These are phyloP conservation scores for Aspergillus cejpii DNA, from an alignment of 2,329 filamentous ascomycete species.

Conservation along the genomic window DNA sequence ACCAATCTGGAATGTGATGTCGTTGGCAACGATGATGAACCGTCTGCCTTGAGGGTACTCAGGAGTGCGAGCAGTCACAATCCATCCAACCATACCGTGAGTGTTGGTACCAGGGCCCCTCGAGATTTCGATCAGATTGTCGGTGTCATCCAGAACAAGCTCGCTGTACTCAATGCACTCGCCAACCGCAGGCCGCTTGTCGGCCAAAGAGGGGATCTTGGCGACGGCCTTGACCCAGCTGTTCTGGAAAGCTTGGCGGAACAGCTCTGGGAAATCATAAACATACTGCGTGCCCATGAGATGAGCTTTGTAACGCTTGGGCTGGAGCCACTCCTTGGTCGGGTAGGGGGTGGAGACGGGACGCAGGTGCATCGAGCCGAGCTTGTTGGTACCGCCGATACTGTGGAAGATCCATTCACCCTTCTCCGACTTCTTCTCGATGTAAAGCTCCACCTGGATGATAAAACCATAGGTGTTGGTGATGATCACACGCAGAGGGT, in stretches of 20 bases:
- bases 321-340: slow-evolving; percentile 97
- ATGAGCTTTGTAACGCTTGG: slow-evolving; percentile 98
- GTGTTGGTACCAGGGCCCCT: slow-evolving; percentile 92
- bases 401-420: slow-evolving; percentile 98
- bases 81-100: slow-evolving; percentile 98
- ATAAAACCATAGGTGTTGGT: slow-evolving; percentile 98
- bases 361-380: slow-evolving; percentile 89
- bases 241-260: slow-evolving; percentile 96
- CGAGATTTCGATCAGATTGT: slow-evolving; percentile 86
- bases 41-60: slow-evolving; percentile 89
- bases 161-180: slow-evolving; percentile 93
- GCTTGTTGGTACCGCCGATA: slow-evolving; percentile 89
- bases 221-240: slow-evolving; percentile 73
- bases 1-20: slow-evolving; percentile 98
- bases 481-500: slow-evolving; percentile 91
- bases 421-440: slow-evolving; percentile 96
- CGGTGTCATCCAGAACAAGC: slow-evolving; percentile 87
- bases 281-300: slow-evolving; percentile 99
- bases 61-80: slow-evolving; percentile 87
- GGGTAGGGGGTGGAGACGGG: slow-evolving; percentile 88
- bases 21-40: slow-evolving; percentile 96
- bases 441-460: slow-evolving; percentile 95
- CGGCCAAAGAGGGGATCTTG: slow-evolving; percentile 64
- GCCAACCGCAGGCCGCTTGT: slow-evolving; percentile 75
- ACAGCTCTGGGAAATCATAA: slow-evolving; percentile 98